Evolutionary conservation across 176 grass and related monocot genomes (phyloP), one percentile per base, ranked within the genome.

Genomic region (Thalia dealbata): DNA sequence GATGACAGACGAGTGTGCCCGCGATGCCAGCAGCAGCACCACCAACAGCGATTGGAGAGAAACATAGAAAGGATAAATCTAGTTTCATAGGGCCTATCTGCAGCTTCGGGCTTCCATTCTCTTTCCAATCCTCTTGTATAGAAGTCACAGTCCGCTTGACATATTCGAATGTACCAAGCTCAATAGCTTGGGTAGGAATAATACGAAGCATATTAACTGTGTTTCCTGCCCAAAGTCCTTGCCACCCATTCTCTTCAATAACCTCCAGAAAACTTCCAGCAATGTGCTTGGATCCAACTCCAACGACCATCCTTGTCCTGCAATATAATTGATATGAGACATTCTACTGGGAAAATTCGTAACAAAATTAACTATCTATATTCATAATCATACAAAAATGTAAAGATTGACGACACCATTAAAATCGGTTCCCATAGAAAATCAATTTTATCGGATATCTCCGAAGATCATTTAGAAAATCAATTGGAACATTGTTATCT

Each of bases 281-380:
- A 30, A 96, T 96, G 77, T 86, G 76, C 21, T 84, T 88, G 16
- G 91, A 91, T 35, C 91, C 91, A 41, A 96, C 88, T 62, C 88
- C 88, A n/a, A 96, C 88, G 29, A 96, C 74, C 88, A 96, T 96
- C 77, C 88, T 91, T 74, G 88, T 91, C 78, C 88, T 89, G 85
- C 56, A 83, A 82, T 62, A 71, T 54, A 24, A 67, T 69, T 25
- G 68, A 7, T 59, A 30, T 35, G 55, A 79, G 48, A 76, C 68
- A 45, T 70, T 3, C 29, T 52, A 26, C 4, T 23, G 44, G 30
- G 12, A 76, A 76, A 50, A 2, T 30, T 44, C 41, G 14, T 45
- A 46, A 48, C 19, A 24, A 46, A 48, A 23, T 50, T 19, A 70
- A 24, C 63, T 10, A 19, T 41, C 9, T n/a, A 21, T 11, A 67